These are phyloP conservation scores for Lachancea lanzarotensis DNA, from an alignment of 805 yeast species.

Conservation along the genomic window DNA sequence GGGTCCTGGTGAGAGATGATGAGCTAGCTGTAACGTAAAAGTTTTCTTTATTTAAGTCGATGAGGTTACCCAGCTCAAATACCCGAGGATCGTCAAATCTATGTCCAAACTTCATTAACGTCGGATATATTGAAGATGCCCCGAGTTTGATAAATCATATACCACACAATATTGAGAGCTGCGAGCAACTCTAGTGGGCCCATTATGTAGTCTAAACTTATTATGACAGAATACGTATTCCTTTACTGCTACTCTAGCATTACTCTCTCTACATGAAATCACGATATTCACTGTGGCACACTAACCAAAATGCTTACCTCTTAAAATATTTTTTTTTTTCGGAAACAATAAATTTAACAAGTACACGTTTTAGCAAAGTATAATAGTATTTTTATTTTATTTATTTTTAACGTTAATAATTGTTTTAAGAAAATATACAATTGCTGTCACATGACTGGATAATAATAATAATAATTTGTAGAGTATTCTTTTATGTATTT, in stretches of 20 bases:
- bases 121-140: neutral
- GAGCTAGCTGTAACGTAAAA: neutral
- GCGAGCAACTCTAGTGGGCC: too few species aligned
- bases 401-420: neutral
- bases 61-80: slow-evolving; percentile 1
- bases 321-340: neutral
- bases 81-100: too few species aligned
- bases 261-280: too few species aligned
- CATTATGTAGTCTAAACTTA: too few species aligned
- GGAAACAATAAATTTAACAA: slow-evolving; percentile 5
- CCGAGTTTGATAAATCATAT: too few species aligned
- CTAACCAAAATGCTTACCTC: neutral
- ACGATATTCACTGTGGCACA: neutral
- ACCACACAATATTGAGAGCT: too few species aligned
- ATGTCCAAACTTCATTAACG: neutral
- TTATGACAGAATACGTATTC: too few species aligned
- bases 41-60: neutral
- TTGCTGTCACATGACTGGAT: too few species aligned
- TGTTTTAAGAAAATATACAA: neutral
- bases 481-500: neutral
- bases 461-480: neutral
- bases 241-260: too few species aligned
- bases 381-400: neutral
- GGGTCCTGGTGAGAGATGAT: neutral
- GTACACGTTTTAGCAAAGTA: neutral